phyloP scores from a whole-genome alignment of 768 basidiomycete species.

The Rhodotorula diobovata region DNA sequence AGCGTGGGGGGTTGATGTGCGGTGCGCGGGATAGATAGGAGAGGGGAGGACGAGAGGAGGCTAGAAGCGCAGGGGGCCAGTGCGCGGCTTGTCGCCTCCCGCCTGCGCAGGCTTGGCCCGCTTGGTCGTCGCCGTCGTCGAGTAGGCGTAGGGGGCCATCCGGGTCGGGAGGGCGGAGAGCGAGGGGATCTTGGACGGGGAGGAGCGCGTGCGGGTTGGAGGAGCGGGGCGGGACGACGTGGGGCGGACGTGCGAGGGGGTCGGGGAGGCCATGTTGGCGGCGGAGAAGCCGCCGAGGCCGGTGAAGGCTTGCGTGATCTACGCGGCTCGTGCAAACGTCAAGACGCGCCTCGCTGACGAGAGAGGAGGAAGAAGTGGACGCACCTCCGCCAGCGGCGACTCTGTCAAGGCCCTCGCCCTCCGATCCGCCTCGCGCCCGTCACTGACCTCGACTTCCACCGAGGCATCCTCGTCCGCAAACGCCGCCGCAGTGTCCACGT shows the following conservation, averaged over 20 bases:
- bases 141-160: conserved; percentile 2
- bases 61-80: background rate
- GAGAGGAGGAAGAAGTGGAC: background rate
- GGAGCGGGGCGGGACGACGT: background rate
- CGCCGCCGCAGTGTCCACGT: background rate
- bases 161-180: conserved; percentile 5
- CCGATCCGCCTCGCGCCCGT: background rate
- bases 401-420: conserved; percentile 28
- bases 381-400: conserved; percentile 33
- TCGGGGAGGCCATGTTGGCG: conserved; percentile 11
- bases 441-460: background rate
- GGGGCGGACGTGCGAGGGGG: conserved; percentile 1
- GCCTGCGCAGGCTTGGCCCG: conserved; percentile 17
- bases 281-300: conserved; percentile 30
- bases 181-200: conserved; percentile 4
- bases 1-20: background rate
- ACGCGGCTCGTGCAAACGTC: background rate
- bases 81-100: background rate
- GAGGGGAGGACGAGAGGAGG: background rate
- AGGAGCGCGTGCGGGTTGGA: conserved; percentile 8
- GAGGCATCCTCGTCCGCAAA: conserved; percentile 9
- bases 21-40: background rate
- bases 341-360: too few species aligned
- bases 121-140: conserved; percentile 21
- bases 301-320: conserved; percentile 38